These are phyloP conservation scores for Cadophora sp. DNA, from an alignment of 2,329 filamentous ascomycete species.

Conservation along the genomic window DNA sequence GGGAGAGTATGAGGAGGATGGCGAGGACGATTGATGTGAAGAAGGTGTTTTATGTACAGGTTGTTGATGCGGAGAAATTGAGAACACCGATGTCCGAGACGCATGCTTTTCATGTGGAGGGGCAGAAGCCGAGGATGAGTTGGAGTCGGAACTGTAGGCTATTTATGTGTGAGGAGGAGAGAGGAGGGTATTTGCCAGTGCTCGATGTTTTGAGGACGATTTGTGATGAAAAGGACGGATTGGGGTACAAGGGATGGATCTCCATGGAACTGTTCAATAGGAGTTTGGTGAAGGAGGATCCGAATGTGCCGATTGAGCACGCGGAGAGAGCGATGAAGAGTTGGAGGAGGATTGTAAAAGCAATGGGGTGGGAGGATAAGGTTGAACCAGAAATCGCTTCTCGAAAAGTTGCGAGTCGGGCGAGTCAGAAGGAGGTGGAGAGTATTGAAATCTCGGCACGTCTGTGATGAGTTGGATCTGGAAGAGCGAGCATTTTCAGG, in stretches of 20 bases:
- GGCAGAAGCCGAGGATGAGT: slow-evolving; percentile 72
- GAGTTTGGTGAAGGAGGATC: slow-evolving; percentile 53
- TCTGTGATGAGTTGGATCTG: background rate
- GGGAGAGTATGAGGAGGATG: slow-evolving; percentile 42
- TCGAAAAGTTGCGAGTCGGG: background rate
- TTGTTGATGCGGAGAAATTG: slow-evolving; percentile 76
- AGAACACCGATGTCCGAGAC: slow-evolving; percentile 59
- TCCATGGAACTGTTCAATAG: slow-evolving; percentile 66
- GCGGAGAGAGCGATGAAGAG: slow-evolving; percentile 56
- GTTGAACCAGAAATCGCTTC: slow-evolving; percentile 1
- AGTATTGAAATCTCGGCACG: background rate
- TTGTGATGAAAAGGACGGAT: slow-evolving; percentile 54
- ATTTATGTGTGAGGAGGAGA: slow-evolving; percentile 54
- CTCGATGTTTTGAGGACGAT: slow-evolving; percentile 58
- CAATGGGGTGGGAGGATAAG: slow-evolving; percentile 32
- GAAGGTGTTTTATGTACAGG: slow-evolving; percentile 74
- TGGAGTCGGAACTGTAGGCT: slow-evolving; percentile 80
- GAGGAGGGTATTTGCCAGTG: slow-evolving; percentile 66
- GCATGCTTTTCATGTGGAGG: slow-evolving; percentile 63
- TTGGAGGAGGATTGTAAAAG: slow-evolving; percentile 52
- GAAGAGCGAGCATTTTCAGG: background rate
- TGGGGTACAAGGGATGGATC: slow-evolving; percentile 65
- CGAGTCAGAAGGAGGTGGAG: background rate
- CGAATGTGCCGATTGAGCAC: slow-evolving; percentile 56
- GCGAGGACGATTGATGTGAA: slow-evolving; percentile 35